Conservation (phyloP, 2,329 filamentous ascomycete species). For the Microcera coccophila region DNA sequence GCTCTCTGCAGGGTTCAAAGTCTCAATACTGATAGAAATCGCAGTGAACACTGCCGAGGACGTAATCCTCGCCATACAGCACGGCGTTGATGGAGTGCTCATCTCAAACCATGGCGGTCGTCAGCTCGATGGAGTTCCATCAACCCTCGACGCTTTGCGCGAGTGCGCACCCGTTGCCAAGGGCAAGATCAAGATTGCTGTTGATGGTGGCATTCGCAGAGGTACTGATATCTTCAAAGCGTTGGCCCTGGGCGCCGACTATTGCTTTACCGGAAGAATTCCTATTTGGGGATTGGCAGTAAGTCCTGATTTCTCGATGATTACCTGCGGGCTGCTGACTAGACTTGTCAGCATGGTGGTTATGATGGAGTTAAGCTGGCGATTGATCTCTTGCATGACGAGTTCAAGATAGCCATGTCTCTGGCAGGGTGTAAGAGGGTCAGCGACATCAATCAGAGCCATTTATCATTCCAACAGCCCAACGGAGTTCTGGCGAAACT, state of each 20-base stretch:
- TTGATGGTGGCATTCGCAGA: conserved; percentile 33
- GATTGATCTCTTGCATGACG: not conserved
- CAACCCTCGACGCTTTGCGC: conserved; percentile 28
- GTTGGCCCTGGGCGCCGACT: conserved; percentile 30
- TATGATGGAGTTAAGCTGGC: not conserved
- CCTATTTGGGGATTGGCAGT: not conserved
- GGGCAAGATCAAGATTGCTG: conserved; percentile 21
- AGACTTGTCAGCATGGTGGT: not conserved
- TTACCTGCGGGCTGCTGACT: not conserved
- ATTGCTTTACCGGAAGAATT: not conserved
- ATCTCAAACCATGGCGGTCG: conserved; percentile 33
- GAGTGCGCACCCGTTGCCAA: conserved; percentile 23
- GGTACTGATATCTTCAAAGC: conserved; percentile 33
- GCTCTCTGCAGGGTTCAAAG: not conserved
- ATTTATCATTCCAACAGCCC: conserved; percentile 9
- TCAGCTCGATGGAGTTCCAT: conserved; percentile 29
- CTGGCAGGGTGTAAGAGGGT: conserved; percentile 4
- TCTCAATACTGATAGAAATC: conserved; percentile 15
- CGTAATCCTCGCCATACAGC: conserved; percentile 23
- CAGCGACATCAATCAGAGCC: conserved; percentile 10
- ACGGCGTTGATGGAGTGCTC: conserved; percentile 29
- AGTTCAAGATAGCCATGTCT: not conserved
- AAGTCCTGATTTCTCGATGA: not conserved
- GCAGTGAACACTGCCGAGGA: conserved; percentile 31
- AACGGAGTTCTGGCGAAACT: conserved; percentile 16